Percentiles rank a stretch among this genome's conserved stretches.
phyloP scores from a whole-genome alignment of 2,329 filamentous ascomycete genomes.

The Epichloe festucae region DNA sequence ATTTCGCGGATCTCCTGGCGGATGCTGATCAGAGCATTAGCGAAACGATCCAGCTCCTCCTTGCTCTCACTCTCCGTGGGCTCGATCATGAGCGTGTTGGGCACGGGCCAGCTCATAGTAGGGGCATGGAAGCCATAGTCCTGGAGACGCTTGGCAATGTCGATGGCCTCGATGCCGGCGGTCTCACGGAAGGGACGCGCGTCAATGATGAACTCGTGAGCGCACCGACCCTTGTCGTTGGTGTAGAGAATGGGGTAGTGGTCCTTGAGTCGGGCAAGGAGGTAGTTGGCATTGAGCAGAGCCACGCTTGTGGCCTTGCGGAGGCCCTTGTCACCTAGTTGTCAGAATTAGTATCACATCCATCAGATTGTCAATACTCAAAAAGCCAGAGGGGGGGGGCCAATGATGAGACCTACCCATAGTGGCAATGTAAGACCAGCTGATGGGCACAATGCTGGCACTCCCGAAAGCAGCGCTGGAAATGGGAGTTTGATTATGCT shows the following conservation, averaged over 20 bases:
- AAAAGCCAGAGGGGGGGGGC: not conserved
- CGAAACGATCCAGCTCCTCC: conserved; percentile 85
- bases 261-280: conserved; percentile 71
- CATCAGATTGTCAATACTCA: not conserved
- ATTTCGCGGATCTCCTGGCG: conserved; percentile 72
- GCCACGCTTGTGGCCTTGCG: conserved; percentile 85
- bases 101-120: conserved; percentile 93
- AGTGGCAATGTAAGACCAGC: conserved; percentile 88
- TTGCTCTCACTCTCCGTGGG: conserved; percentile 90
- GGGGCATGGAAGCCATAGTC: conserved; percentile 97
- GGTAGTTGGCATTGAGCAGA: conserved; percentile 94
- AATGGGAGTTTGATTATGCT: conserved; percentile 41
- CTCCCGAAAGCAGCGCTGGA: conserved; percentile 78
- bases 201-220: conserved; percentile 95
- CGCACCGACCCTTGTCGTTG: conserved; percentile 75
- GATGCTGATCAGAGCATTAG: conserved; percentile 78
- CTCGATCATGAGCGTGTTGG: conserved; percentile 96
- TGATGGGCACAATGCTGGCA: conserved; percentile 85
- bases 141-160: conserved; percentile 91
- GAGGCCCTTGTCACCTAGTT: conserved; percentile 44
- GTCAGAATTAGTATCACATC: not conserved
- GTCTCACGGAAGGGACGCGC: conserved; percentile 72
- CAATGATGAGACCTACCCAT: conserved; percentile 50
- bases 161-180: conserved; percentile 77
- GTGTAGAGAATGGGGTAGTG: conserved; percentile 92